Conservation (phyloP, 345 rosid species). For the Salix arbutifolia region DNA sequence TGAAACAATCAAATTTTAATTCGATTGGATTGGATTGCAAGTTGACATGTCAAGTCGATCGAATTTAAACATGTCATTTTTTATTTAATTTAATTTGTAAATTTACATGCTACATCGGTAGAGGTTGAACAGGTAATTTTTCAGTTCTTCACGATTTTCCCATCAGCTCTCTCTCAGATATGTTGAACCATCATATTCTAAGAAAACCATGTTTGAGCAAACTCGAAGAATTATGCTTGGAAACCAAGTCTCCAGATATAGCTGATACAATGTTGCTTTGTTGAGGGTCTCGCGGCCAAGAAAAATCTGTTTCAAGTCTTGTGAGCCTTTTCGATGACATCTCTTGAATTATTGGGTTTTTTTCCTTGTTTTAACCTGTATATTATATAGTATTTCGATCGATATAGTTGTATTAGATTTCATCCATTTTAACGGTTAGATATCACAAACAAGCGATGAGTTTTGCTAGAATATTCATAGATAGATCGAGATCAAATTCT, state of each 20-base stretch:
- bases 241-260: neutral
- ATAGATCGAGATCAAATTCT: too few species aligned
- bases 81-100: too few species aligned
- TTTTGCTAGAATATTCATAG: neutral
- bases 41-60: too few species aligned
- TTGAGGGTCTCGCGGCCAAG: neutral
- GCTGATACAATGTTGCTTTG: neutral
- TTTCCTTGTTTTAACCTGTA: neutral
- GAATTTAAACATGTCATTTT: too few species aligned
- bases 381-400: too few species aligned
- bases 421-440: too few species aligned
- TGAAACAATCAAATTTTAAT: too few species aligned
- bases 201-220: slow-evolving; percentile 30
- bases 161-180: neutral
- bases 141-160: neutral
- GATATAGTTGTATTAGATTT: too few species aligned
- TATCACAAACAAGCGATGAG: neutral
- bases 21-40: too few species aligned
- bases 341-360: too few species aligned
- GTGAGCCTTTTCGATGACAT: neutral
- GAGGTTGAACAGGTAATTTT: too few species aligned
- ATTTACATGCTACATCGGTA: too few species aligned
- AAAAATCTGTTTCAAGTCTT: neutral
- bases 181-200: slow-evolving; percentile 36
- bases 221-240: slow-evolving; percentile 20